Percentiles rank a stretch among this genome's conserved stretches.
phyloP scores from a whole-genome alignment of 2,329 filamentous ascomycete species.

The Stachybotrys echinatus region DNA sequence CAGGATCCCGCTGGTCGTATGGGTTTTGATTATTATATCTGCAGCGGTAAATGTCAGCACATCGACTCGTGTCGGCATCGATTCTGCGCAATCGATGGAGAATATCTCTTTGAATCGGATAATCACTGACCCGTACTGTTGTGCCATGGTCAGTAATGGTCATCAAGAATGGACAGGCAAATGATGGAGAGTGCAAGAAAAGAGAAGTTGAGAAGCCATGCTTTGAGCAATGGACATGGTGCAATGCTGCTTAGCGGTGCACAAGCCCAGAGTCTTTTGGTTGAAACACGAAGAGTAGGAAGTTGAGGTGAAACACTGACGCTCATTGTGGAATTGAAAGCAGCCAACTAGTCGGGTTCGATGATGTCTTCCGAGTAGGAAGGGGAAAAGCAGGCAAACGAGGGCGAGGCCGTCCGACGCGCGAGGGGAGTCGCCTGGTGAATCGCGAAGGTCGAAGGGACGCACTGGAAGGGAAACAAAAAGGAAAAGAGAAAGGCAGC shows the following conservation, averaged over 20 bases:
- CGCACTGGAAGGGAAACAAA: not conserved
- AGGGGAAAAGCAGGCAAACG: not conserved
- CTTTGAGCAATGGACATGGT: not conserved
- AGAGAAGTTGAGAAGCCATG: not conserved
- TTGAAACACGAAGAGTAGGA: constrained; percentile 10
- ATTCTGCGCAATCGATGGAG: not conserved
- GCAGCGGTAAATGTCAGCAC: constrained; percentile 8
- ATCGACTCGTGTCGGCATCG: not conserved
- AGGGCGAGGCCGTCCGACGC: not conserved
- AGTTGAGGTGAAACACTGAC: constrained; percentile 18
- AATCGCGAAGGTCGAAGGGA: not conserved
- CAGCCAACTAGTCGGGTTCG: too few relatives aligned
- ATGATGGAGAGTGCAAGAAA: constrained; percentile 6
- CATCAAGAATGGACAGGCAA: constrained; percentile 8
- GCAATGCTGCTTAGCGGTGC: not conserved
- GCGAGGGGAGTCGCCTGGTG: not conserved
- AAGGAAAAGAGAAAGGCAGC: not conserved
- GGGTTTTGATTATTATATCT: constrained; percentile 56
- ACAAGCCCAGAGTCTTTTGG: not conserved
- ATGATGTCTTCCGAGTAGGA: not conserved
- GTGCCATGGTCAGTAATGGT: constrained; percentile 20
- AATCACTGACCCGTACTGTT: constrained; percentile 50
- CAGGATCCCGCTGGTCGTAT: constrained; percentile 49
- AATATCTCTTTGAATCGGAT: not conserved
- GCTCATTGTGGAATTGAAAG: constrained; percentile 17